phyloP scores from a whole-genome alignment of 768 basidiomycete species.

The Psilocybe tampanensis region DNA sequence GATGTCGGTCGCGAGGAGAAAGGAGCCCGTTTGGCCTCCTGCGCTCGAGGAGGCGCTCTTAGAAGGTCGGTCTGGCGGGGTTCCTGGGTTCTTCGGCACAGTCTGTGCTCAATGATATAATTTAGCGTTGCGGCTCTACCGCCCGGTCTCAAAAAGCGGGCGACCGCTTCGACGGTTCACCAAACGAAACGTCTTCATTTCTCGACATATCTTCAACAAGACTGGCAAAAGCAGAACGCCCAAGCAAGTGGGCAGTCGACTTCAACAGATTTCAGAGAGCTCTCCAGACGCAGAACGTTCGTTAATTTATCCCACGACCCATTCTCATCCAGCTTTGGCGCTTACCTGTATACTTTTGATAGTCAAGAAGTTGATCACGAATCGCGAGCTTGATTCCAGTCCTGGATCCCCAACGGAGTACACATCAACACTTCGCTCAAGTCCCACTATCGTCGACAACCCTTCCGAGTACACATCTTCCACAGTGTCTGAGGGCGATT shows the following conservation, averaged over 20 bases:
- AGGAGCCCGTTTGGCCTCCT: slow-evolving; percentile 28
- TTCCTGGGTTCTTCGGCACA: not conserved
- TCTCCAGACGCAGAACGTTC: slow-evolving; percentile 63
- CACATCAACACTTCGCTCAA: slow-evolving; percentile 2
- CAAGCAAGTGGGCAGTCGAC: slow-evolving; percentile 76
- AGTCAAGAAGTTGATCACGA: slow-evolving; percentile 22
- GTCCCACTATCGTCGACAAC: not conserved
- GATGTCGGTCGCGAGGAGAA: slow-evolving; percentile 13
- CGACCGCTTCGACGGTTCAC: slow-evolving; percentile 54
- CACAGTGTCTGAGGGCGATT: not conserved
- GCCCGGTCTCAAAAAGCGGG: slow-evolving; percentile 21
- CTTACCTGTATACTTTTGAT: not conserved
- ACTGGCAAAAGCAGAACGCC: slow-evolving; percentile 68
- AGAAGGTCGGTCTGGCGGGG: slow-evolving; percentile 19
- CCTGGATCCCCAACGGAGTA: not conserved
- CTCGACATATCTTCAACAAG: slow-evolving; percentile 61
- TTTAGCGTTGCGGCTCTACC: slow-evolving; percentile 18
- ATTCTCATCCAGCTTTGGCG: not conserved
- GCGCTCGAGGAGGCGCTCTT: slow-evolving; percentile 24
- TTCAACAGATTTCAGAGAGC: slow-evolving; percentile 74
- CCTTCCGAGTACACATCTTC: slow-evolving; percentile 1
- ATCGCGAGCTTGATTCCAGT: slow-evolving; percentile 15
- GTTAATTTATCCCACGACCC: slow-evolving; percentile 20
- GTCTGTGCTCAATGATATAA: not conserved
- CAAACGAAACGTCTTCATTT: slow-evolving; percentile 74